phyloP scores from a whole-genome alignment of 2,329 filamentous ascomycete genomes.

The Ploettnerulaceae sp. region DNA sequence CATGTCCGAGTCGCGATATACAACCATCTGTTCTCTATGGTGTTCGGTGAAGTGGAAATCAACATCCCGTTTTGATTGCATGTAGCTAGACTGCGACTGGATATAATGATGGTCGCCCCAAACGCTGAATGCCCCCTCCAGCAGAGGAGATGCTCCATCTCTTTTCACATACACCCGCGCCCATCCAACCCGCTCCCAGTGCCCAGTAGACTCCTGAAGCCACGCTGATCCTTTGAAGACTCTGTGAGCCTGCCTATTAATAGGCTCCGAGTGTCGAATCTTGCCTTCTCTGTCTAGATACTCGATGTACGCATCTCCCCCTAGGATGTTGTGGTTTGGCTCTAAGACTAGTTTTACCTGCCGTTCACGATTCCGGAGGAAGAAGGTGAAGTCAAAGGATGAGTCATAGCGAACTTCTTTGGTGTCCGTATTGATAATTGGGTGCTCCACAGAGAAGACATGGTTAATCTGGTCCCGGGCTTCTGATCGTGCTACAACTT shows the following conservation, averaged over 20 bases:
- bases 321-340: slow-evolving; percentile 5
- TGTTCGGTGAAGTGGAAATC: slow-evolving; percentile 57
- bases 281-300: slow-evolving; percentile 3
- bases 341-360: neutral
- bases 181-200: slow-evolving; percentile 78
- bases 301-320: neutral
- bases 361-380: neutral
- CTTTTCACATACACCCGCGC: slow-evolving; percentile 69
- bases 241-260: slow-evolving; percentile 67
- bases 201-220: slow-evolving; percentile 51
- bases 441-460: slow-evolving; percentile 1
- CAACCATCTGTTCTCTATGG: slow-evolving; percentile 71
- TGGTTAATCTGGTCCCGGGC: slow-evolving; percentile 7
- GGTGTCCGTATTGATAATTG: neutral
- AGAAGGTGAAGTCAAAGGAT: slow-evolving; percentile 2
- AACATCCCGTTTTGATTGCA: slow-evolving; percentile 60
- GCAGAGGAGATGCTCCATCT: slow-evolving; percentile 73
- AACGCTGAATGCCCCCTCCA: slow-evolving; percentile 80
- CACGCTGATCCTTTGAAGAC: slow-evolving; percentile 78
- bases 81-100: slow-evolving; percentile 67
- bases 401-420: slow-evolving; percentile 2
- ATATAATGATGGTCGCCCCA: slow-evolving; percentile 78
- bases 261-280: slow-evolving; percentile 24
- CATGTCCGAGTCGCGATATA: slow-evolving; percentile 87
- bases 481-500: neutral